Evolutionary conservation across 331 rosid species (phyloP), one percentile per base, ranked within the genome.

Genomic region (Acacia concinna): DNA sequence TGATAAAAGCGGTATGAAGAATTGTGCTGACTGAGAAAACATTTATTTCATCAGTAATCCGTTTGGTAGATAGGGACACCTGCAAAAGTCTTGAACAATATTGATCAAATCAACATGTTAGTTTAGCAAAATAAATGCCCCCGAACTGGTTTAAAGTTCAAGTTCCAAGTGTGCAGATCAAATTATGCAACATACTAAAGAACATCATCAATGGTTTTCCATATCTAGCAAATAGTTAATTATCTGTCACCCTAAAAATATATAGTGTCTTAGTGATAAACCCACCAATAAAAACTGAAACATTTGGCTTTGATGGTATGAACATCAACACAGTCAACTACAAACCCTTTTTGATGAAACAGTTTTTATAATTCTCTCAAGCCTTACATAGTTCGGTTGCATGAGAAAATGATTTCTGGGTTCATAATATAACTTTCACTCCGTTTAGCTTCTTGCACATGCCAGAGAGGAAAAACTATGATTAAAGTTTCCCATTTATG

Each of bases 151-250:
- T 35, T n/a, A 49, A 68, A 71, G 70, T 35, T 30, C 46, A 71
- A 54, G 73, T n/a, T 60, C 67, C 9, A 60, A 60, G 67, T 60
- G 17, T 74, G 73, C 49, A 77, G 77, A 84, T 49, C 31, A 30
- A 51, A 49, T 46, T 32, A 32, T 40, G 49, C 27, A 17, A 27
- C 37, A 77, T 68, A 78, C 66, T 77, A 27, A 49, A 71, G 68
- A 27, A 34, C 49, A 13, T 57, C 71, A 37, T 59, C 60, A 47
- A 44, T 8, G 49, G 41, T 54, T 18, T 51, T 30, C 54, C 64
- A 54, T 44, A 71, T 52, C 64, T 68, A 59, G 73, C 66, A 25
- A 32, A 68, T 18, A 25, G 72, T 34, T 28, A 43, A 31, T 31
- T 25, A 60, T 65, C 34, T 35, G 12, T 43, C 37, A 11, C 46